Evolutionary conservation across 2,329 filamentous ascomycete species (phyloP).

Genomic region (Sphaerulina musiva): DNA sequence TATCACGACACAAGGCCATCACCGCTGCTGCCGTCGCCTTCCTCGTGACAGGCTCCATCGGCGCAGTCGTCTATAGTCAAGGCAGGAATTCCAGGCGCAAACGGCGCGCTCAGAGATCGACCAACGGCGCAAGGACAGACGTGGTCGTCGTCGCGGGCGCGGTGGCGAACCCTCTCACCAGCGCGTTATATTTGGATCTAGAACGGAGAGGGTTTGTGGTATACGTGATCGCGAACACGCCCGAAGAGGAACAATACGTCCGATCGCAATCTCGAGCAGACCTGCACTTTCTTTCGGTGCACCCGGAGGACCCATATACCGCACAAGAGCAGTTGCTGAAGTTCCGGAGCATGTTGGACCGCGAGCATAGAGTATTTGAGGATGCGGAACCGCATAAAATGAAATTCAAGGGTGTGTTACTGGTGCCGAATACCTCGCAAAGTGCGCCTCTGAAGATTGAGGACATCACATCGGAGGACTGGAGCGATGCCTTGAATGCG

Average conservation of each 20-base stretch:
- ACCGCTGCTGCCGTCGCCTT: conserved; percentile 65
- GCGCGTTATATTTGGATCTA: conserved; percentile 75
- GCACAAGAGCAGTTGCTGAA: conserved; percentile 60
- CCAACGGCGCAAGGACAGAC: conserved; percentile 78
- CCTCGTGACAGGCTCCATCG: conserved; percentile 54
- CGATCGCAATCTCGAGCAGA: conserved; percentile 71
- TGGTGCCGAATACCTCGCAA: conserved; percentile 74
- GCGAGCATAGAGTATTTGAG: conserved; percentile 68
- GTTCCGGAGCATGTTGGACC: conserved; percentile 65
- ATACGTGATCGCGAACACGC: conserved; percentile 78
- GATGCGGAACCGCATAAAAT: conserved; percentile 70
- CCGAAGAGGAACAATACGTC: conserved; percentile 76
- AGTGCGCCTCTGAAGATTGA: conserved; percentile 65
- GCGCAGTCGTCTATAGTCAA: conserved; percentile 48
- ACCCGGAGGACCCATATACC: conserved; percentile 53
- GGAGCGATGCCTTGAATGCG: conserved; percentile 86
- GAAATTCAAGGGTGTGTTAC: conserved; percentile 68
- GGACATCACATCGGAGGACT: conserved; percentile 73
- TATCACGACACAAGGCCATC: conserved; percentile 64
- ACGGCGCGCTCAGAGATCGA: conserved; percentile 69
- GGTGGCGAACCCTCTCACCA: conserved; percentile 73
- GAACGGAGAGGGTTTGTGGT: conserved; percentile 90
- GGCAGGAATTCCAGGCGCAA: conserved; percentile 57
- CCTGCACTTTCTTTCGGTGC: conserved; percentile 69
- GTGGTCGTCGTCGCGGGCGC: conserved; percentile 87